A percentile compares a stretch with the other conserved stretches of the same genome.
Evolutionary conservation across 140 eudicot species (phyloP).

Genomic region (Senecio squalidus): DNA sequence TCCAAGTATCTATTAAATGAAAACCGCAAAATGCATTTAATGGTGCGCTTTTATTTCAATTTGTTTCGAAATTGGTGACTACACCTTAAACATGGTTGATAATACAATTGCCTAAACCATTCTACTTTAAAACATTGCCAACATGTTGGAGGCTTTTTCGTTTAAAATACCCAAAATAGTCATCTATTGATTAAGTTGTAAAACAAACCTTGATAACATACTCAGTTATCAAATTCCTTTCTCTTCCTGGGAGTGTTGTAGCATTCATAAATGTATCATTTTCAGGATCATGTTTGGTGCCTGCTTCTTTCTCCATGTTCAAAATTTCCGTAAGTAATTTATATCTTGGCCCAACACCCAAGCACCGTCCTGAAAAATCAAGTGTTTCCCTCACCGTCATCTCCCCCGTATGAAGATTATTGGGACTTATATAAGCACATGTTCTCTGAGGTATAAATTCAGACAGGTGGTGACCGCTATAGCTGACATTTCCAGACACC

Average conservation of each 20-base stretch:
- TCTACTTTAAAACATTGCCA: neutral
- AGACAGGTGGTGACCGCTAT: slow-evolving; percentile 47
- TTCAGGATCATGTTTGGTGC: slow-evolving; percentile 26
- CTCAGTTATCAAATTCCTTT: slow-evolving; percentile 32
- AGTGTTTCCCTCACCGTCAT: slow-evolving; percentile 55
- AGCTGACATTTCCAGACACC: slow-evolving; percentile 49
- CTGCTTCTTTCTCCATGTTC: slow-evolving; percentile 31
- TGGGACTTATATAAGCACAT: slow-evolving; percentile 43
- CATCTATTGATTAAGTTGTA: neutral
- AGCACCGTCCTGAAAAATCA: slow-evolving; percentile 43
- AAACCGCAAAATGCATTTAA: neutral
- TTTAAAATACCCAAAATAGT: neutral
- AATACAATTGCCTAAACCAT: no score
- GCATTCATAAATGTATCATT: slow-evolving; percentile 38
- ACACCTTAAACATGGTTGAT: no score
- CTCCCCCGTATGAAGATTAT: slow-evolving; percentile 45
- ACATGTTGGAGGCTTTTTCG: neutral
- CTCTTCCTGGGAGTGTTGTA: slow-evolving; percentile 19
- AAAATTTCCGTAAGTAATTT: slow-evolving; percentile 31
- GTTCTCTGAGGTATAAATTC: slow-evolving; percentile 54
- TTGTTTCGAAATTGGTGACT: no score
- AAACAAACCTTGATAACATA: slow-evolving; percentile 43
- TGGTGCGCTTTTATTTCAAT: no score
- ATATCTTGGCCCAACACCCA: slow-evolving; percentile 42
- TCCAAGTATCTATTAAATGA: slow-evolving; percentile 37